Conservation (phyloP, 345 rosid species). For the Trapa incisa region DNA sequence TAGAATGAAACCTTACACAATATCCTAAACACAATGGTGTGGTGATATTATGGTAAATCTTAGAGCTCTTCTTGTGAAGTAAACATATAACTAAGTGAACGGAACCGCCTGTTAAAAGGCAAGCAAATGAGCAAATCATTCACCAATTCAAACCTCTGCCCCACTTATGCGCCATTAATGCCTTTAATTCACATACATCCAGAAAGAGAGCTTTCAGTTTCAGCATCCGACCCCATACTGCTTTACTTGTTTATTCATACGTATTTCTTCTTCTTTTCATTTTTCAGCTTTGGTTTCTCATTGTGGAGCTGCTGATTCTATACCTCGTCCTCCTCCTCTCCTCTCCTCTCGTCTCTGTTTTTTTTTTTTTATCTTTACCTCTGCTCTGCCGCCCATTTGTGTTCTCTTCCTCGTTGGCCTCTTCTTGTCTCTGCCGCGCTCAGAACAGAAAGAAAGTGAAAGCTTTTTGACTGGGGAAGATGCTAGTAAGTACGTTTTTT, state of each 20-base stretch:
- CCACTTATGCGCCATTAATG: conserved; percentile 56
- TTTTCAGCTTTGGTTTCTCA: not conserved
- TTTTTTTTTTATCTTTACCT: not conserved
- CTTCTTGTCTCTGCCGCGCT: conserved; percentile 10
- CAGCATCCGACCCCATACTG: conserved; percentile 1
- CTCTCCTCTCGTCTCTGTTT: conserved; percentile 2
- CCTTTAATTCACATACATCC: conserved; percentile 35
- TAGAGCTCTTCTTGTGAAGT: too few species aligned
- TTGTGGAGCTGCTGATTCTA: conserved; percentile 12
- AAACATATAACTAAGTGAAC: too few species aligned
- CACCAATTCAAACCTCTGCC: conserved; percentile 13
- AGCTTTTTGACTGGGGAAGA: conserved; percentile 55
- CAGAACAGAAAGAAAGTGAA: conserved; percentile 5
- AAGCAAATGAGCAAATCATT: not conserved
- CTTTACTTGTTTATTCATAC: conserved; percentile 15
- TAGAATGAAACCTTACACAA: too few species aligned
- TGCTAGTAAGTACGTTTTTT: conserved; percentile 99
- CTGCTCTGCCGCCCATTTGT: conserved; percentile 5
- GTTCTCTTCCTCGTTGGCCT: conserved; percentile 5
- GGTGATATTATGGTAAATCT: too few species aligned
- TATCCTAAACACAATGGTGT: too few species aligned
- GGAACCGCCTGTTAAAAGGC: not conserved
- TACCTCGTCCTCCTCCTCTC: conserved; percentile 14
- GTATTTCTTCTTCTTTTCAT: not conserved
- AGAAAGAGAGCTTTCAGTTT: conserved; percentile 8